A percentile compares a stretch with the other conserved stretches of the same genome.
phyloP scores from a whole-genome alignment of 768 basidiomycete genomes.

The Harrya chromipes region DNA sequence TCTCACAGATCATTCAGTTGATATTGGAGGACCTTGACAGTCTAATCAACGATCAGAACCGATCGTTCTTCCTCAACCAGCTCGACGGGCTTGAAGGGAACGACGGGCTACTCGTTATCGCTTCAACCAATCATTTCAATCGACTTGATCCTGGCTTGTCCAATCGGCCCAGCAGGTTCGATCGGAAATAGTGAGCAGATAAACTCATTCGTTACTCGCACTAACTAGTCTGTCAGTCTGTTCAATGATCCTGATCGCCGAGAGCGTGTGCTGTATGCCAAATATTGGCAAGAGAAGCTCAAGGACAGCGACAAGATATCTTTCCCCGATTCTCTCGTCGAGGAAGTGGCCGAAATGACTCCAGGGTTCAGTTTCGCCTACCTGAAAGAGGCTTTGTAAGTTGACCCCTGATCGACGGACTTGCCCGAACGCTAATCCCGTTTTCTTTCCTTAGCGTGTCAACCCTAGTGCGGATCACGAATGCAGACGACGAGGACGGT shows the following conservation, averaged over 20 bases:
- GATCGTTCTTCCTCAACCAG: slow-evolving; percentile 88
- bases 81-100: slow-evolving; percentile 78
- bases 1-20: slow-evolving; percentile 12
- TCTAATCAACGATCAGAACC: slow-evolving; percentile 71
- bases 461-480: slow-evolving; percentile 62
- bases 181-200: slow-evolving; percentile 73
- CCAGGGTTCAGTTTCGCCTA: slow-evolving; percentile 81
- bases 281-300: slow-evolving; percentile 83
- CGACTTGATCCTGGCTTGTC: slow-evolving; percentile 74
- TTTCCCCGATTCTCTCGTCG: slow-evolving; percentile 65
- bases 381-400: slow-evolving; percentile 87
- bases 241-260: slow-evolving; percentile 69
- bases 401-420: slow-evolving; percentile 6
- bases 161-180: slow-evolving; percentile 78
- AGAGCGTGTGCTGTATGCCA: slow-evolving; percentile 64
- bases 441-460: slow-evolving; percentile 51
- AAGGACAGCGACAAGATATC: slow-evolving; percentile 54
- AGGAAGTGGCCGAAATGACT: slow-evolving; percentile 58
- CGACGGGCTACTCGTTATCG: slow-evolving; percentile 75
- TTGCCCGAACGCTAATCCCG: background rate
- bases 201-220: background rate
- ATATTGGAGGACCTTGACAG: slow-evolving; percentile 72
- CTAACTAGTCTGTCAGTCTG: slow-evolving; percentile 38
- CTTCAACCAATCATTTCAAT: slow-evolving; percentile 83
- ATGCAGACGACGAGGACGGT: slow-evolving; percentile 46